phyloP scores from a whole-genome alignment of 306 rosid genomes.

The Sesbania bispinosa region DNA sequence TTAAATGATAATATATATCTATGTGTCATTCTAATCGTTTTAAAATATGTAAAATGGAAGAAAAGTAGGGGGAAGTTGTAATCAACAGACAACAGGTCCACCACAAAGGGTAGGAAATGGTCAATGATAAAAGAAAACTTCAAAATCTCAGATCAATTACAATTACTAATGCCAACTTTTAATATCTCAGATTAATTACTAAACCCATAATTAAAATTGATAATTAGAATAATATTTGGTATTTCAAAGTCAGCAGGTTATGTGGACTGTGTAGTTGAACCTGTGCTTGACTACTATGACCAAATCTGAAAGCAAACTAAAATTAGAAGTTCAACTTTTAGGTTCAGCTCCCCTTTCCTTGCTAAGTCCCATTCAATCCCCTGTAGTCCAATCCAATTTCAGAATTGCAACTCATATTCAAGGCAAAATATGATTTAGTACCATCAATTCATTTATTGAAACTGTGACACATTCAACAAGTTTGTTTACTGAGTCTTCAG shows the following conservation, averaged over 20 bases:
- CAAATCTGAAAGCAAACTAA: not conserved
- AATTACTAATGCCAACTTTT: not conserved
- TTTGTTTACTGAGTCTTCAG: not conserved
- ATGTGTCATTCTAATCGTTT: not conserved
- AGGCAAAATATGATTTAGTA: not conserved
- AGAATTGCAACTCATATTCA: not conserved
- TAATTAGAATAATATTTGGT: not conserved
- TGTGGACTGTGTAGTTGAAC: slow-evolving; percentile 12
- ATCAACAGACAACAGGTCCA: not conserved
- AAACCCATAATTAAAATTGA: not conserved
- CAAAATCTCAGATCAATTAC: not conserved
- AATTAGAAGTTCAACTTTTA: not conserved
- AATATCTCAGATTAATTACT: not conserved
- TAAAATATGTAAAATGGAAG: not conserved
- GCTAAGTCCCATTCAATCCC: slow-evolving; percentile 19
- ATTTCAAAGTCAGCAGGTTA: not conserved
- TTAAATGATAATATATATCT: too few relatives aligned
- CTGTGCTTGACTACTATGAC: slow-evolving; percentile 14
- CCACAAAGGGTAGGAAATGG: not conserved
- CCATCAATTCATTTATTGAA: not conserved
- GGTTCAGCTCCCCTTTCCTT: slow-evolving; percentile 33
- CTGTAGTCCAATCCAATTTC: not conserved
- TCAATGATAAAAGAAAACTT: not conserved
- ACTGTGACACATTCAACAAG: not conserved
- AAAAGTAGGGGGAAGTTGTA: not conserved